These are phyloP conservation scores for Calocybe cyanea DNA, from an alignment of 768 basidiomycete species.

Conservation along the genomic window DNA sequence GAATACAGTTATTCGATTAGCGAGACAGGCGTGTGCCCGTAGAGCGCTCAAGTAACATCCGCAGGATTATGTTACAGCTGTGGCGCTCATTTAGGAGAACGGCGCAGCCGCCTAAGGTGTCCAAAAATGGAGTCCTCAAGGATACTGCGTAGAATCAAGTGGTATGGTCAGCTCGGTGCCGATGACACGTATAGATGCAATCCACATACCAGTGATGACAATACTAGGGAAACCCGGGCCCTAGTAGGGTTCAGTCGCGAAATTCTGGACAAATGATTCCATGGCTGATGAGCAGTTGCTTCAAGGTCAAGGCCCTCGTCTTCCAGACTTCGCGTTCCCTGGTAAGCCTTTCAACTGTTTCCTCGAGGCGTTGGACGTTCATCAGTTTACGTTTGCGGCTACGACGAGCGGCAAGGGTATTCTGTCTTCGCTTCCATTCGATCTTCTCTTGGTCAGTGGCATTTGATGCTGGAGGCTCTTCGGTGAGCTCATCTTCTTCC, in stretches of 20 bases:
- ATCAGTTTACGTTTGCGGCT: constrained; percentile 72
- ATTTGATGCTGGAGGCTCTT: constrained; percentile 35
- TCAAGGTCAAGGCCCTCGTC: constrained; percentile 44
- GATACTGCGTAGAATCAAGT: constrained; percentile 6
- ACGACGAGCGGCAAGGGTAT: constrained; percentile 81
- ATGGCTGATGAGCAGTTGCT: constrained; percentile 53
- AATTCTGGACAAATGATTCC: constrained; percentile 56
- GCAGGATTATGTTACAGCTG: constrained; percentile 1
- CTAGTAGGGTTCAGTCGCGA: constrained; percentile 19
- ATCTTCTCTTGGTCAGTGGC: constrained; percentile 61
- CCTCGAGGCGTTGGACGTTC: constrained; percentile 65
- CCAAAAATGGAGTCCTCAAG: constrained; percentile 10
- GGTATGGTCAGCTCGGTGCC: constrained; percentile 5
- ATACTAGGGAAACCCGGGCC: neutral
- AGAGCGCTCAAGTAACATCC: neutral
- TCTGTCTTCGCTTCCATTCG: constrained; percentile 75
- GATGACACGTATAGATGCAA: neutral
- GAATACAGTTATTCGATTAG: neutral
- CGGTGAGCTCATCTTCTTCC: constrained; percentile 50
- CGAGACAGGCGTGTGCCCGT: neutral
- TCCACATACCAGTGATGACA: constrained; percentile 9
- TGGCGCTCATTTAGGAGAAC: constrained; percentile 10
- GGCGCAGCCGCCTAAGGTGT: constrained; percentile 8
- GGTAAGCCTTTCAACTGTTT: constrained; percentile 45
- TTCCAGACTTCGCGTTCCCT: constrained; percentile 63